phyloP scores from a whole-genome alignment of 257 asterid genomes.

The Salvia hispanica region DNA sequence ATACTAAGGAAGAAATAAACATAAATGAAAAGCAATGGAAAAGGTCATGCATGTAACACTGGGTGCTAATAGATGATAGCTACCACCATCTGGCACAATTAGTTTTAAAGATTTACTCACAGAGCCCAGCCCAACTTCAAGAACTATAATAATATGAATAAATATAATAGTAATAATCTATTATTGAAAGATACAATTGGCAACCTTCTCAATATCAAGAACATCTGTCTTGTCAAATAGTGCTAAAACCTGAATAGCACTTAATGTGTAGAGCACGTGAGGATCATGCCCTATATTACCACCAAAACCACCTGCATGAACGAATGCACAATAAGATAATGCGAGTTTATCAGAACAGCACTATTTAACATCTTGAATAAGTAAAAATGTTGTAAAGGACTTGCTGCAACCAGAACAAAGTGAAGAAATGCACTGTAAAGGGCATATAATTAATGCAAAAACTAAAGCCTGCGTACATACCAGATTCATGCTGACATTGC shows the following conservation, averaged over 20 bases:
- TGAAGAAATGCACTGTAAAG: neutral
- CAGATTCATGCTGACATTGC: conserved; percentile 95
- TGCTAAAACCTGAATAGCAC: conserved; percentile 93
- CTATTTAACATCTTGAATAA: conserved; percentile 3
- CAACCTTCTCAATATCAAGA: conserved; percentile 77
- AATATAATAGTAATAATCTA: neutral
- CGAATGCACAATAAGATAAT: conserved; percentile 8
- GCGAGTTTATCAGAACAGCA: neutral
- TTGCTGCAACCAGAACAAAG: conserved; percentile 11
- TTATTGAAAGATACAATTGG: conserved; percentile 68
- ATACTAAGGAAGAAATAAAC: neutral
- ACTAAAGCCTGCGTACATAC: conserved; percentile 43
- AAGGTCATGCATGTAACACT: neutral
- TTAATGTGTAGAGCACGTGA: conserved; percentile 77
- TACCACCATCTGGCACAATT: neutral
- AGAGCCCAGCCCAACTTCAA: conserved; percentile 19
- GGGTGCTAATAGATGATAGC: neutral
- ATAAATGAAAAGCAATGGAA: conserved; percentile 12
- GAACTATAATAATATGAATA: conserved; percentile 11
- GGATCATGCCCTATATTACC: conserved; percentile 97
- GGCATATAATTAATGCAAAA: conserved; percentile 2
- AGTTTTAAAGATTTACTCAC: neutral
- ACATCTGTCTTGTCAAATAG: conserved; percentile 71
- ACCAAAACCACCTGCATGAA: conserved; percentile 81
- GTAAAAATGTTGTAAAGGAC: neutral